Percentiles rank a stretch among this genome's conserved stretches.
Conservation (phyloP, 345 rosid species). For the Draba incana region DNA sequence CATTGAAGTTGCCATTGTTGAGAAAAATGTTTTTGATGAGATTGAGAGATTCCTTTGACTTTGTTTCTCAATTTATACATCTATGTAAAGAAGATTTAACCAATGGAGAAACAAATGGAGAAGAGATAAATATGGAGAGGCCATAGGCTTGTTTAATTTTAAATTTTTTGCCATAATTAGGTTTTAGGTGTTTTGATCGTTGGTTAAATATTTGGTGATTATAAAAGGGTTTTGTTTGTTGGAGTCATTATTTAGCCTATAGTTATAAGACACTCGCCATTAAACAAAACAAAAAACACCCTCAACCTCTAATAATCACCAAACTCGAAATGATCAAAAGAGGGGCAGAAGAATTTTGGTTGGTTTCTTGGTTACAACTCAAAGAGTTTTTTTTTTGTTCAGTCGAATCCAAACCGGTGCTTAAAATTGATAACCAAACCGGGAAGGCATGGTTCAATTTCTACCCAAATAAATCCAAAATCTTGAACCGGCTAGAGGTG, state of each 20-base stretch:
- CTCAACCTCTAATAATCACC: slow-evolving; percentile 17
- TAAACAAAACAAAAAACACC: not conserved
- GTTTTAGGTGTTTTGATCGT: slow-evolving; percentile 28
- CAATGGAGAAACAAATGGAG: slow-evolving; percentile 27
- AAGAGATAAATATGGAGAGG: slow-evolving; percentile 33
- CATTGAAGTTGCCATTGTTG: slow-evolving; percentile 36
- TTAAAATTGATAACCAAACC: slow-evolving; percentile 6
- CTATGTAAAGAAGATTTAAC: slow-evolving; percentile 22
- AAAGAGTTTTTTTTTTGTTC: slow-evolving; percentile 6
- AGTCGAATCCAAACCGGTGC: not conserved
- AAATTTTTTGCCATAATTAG: slow-evolving; percentile 28
- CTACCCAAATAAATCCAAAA: slow-evolving; percentile 6
- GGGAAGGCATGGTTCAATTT: slow-evolving; percentile 1
- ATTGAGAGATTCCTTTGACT: slow-evolving; percentile 8
- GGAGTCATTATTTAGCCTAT: slow-evolving; percentile 25
- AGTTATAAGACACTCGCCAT: slow-evolving; percentile 18
- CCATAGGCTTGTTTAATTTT: slow-evolving; percentile 15
- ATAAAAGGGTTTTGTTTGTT: slow-evolving; percentile 16
- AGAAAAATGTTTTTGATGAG: slow-evolving; percentile 23
- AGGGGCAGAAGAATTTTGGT: slow-evolving; percentile 1
- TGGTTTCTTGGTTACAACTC: slow-evolving; percentile 7
- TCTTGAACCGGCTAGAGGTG: not conserved
- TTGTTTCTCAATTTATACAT: slow-evolving; percentile 36
- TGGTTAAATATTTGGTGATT: slow-evolving; percentile 29
- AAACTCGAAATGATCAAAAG: slow-evolving; percentile 25